Percentiles rank a stretch among this genome's conserved stretches.
These are phyloP conservation scores for Malania oleifera DNA, from an alignment of 164 flowering plant species.

Conservation along the genomic window DNA sequence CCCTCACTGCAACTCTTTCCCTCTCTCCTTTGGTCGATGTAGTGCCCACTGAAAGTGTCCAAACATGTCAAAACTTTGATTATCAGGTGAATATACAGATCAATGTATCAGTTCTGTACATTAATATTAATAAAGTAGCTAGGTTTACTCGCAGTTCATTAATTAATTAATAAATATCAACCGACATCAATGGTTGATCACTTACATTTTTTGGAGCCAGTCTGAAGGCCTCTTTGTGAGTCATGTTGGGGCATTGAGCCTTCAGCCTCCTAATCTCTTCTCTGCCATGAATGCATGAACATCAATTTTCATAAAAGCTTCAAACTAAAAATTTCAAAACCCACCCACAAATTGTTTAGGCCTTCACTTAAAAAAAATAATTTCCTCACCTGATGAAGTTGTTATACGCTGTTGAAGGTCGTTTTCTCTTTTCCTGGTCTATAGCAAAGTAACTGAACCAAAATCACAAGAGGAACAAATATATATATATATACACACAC, in stretches of 20 bases:
- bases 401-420: slow-evolving; percentile 91
- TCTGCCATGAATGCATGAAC: slow-evolving; percentile 43
- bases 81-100: too few relatives aligned
- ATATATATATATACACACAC: not conserved
- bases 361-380: not conserved
- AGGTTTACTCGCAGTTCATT: too few relatives aligned
- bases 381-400: slow-evolving; percentile 68
- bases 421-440: slow-evolving; percentile 89
- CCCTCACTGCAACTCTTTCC: slow-evolving; percentile 43
- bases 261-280: slow-evolving; percentile 93
- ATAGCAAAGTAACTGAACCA: slow-evolving; percentile 8
- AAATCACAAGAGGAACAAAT: not conserved
- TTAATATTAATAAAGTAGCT: too few relatives aligned
- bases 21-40: slow-evolving; percentile 46
- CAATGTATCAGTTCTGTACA: too few relatives aligned
- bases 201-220: slow-evolving; percentile 91
- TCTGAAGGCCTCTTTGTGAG: slow-evolving; percentile 92
- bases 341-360: too few relatives aligned
- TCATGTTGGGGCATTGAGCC: slow-evolving; percentile 60
- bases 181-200: not conserved
- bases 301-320: too few relatives aligned
- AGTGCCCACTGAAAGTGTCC: slow-evolving; percentile 73
- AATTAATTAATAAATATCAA: too few relatives aligned
- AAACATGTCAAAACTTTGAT: slow-evolving; percentile 20
- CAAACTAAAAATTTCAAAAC: too few relatives aligned